phyloP scores from a whole-genome alignment of 2,329 filamentous ascomycete species.

The Sporothrix humicola region DNA sequence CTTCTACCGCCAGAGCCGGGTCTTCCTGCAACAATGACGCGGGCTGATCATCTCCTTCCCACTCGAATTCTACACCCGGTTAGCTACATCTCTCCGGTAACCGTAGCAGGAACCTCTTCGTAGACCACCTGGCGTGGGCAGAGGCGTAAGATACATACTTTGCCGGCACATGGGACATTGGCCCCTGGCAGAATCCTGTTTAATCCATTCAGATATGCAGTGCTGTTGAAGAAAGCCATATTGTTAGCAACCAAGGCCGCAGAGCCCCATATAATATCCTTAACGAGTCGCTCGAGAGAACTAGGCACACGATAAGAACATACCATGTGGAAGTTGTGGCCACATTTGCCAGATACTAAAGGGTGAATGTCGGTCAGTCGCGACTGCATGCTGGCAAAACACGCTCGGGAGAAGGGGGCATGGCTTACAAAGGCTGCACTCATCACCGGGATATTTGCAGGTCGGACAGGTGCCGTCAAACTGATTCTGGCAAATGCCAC shows the following conservation, averaged over 20 bases:
- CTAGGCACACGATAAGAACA: background rate
- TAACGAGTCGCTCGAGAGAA: background rate
- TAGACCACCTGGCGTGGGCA: too few species aligned
- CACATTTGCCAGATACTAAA: slow-evolving; percentile 91
- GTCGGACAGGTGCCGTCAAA: slow-evolving; percentile 98
- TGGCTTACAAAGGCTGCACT: slow-evolving; percentile 82
- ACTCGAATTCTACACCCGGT: slow-evolving; percentile 45
- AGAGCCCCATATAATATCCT: too few species aligned
- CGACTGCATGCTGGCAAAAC: too few species aligned
- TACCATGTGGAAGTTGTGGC: slow-evolving; percentile 97
- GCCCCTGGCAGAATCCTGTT: slow-evolving; percentile 89
- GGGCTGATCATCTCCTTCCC: slow-evolving; percentile 40
- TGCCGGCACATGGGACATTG: slow-evolving; percentile 98
- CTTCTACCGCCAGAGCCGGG: background rate
- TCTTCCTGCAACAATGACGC: slow-evolving; percentile 32
- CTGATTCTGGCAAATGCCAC: slow-evolving; percentile 96
- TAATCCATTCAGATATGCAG: slow-evolving; percentile 94
- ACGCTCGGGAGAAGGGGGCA: background rate
- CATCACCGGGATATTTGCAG: slow-evolving; percentile 96
- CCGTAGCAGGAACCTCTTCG: too few species aligned
- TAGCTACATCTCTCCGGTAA: background rate
- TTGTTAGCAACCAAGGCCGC: background rate
- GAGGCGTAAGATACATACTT: slow-evolving; percentile 58
- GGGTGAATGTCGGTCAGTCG: slow-evolving; percentile 11
- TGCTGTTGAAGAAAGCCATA: slow-evolving; percentile 62